Percentiles rank a stretch among this genome's conserved stretches.
Evolutionary conservation across 139 green algal species (phyloP).

Genomic region (Picocystis salinarum): DNA sequence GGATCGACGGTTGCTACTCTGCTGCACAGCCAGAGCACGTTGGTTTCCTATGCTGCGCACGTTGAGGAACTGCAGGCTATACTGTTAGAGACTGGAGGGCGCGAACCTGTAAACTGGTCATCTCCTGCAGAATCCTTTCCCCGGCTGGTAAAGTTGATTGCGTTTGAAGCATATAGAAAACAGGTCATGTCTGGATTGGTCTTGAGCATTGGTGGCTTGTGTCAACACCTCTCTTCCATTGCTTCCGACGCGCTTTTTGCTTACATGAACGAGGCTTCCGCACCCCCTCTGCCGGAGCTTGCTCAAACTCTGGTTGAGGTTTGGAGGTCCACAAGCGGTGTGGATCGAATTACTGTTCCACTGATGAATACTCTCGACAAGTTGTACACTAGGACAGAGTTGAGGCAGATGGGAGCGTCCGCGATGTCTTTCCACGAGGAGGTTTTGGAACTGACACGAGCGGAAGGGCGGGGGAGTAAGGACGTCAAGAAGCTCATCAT

Average conservation of each 20-base stretch:
- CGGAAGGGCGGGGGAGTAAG: not conserved
- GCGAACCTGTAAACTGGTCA: not conserved
- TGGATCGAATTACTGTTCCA: not conserved
- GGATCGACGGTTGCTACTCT: not conserved
- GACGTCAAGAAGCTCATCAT: conserved; percentile 8
- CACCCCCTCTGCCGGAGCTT: not conserved
- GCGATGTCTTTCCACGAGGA: not conserved
- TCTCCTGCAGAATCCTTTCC: conserved; percentile 14
- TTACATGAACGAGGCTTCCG: conserved; percentile 7
- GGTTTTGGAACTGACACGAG: not conserved
- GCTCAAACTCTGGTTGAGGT: not conserved
- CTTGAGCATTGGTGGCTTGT: conserved; percentile 56
- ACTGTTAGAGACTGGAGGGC: conserved; percentile 3
- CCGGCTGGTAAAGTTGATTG: conserved; percentile 17
- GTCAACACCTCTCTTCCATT: conserved; percentile 31
- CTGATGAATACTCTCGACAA: conserved; percentile 6
- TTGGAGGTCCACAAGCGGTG: not conserved
- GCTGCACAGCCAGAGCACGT: not conserved
- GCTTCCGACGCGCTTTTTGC: conserved; percentile 26
- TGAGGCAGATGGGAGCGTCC: not conserved
- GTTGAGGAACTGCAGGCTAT: not conserved
- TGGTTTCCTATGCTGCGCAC: not conserved
- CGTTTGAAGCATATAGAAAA: conserved; percentile 6
- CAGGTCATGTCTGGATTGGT: conserved; percentile 49
- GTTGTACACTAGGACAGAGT: not conserved